phyloP scores from a whole-genome alignment of 2,329 filamentous ascomycete species.

The Dryadomyces quercivorus region DNA sequence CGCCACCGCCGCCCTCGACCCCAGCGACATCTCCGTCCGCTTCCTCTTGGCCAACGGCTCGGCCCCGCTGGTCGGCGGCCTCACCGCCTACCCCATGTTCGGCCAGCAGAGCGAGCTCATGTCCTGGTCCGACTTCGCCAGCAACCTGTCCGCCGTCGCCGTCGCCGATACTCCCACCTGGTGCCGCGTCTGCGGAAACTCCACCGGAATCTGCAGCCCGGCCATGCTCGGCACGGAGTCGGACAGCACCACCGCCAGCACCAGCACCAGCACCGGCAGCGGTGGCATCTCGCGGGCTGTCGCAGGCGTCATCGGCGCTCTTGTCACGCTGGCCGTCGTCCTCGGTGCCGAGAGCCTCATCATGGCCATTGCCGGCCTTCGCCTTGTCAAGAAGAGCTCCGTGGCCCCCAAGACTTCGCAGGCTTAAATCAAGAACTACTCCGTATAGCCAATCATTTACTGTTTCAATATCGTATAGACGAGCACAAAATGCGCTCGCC shows the following conservation, averaged over 20 bases:
- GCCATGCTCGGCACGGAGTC: constrained; percentile 15
- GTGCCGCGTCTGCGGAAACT: constrained; percentile 67
- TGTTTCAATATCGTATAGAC: no score
- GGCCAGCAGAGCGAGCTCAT: constrained; percentile 43
- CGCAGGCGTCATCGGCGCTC: constrained; percentile 72
- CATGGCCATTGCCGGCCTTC: constrained; percentile 30
- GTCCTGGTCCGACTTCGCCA: constrained; percentile 57
- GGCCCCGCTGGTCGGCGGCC: constrained; percentile 37
- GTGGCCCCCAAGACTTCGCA: constrained; percentile 7
- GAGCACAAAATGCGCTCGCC: background rate
- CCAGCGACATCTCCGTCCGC: constrained; percentile 40
- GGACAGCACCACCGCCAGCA: constrained; percentile 12
- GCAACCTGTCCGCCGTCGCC: constrained; percentile 51
- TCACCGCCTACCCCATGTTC: constrained; percentile 40
- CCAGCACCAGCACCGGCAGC: constrained; percentile 13
- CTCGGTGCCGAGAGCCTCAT: constrained; percentile 31
- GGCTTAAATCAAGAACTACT: background rate
- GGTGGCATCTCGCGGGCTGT: constrained; percentile 52
- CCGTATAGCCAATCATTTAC: no score
- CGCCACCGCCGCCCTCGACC: constrained; percentile 22
- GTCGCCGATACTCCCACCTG: constrained; percentile 53
- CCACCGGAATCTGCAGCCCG: constrained; percentile 50
- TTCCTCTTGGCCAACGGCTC: constrained; percentile 52
- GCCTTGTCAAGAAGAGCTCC: constrained; percentile 31
- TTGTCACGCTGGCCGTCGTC: constrained; percentile 44